Conservation (phyloP, 1,284 basidiomycete genomes). For the Ceratobasidium sp. region DNA sequence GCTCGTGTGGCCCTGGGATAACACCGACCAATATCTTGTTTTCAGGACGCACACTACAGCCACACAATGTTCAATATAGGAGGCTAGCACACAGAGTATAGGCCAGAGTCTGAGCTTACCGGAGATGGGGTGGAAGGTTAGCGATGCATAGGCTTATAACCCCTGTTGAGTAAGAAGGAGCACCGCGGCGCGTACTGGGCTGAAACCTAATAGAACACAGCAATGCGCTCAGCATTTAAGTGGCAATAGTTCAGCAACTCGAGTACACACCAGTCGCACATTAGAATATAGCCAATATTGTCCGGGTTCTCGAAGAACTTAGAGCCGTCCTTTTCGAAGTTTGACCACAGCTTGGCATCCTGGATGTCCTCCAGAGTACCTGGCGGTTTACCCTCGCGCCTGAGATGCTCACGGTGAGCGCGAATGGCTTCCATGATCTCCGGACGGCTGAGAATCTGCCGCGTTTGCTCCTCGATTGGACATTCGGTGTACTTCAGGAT, state of each 20-base stretch:
- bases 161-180: not conserved
- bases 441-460: not conserved
- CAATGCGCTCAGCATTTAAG: no score
- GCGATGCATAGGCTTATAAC: slow-evolving; percentile 10
- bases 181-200: not conserved
- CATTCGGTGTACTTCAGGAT: not conserved
- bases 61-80: no score
- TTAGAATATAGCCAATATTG: slow-evolving; percentile 8
- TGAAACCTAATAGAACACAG: no score
- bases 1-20: slow-evolving; percentile 3
- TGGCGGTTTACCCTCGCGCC: not conserved
- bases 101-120: not conserved
- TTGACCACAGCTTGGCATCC: not conserved
- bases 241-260: no score
- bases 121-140: slow-evolving; percentile 15
- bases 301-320: not conserved
- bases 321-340: not conserved
- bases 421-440: not conserved
- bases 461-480: not conserved
- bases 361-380: slow-evolving; percentile 5
- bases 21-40: slow-evolving; percentile 21
- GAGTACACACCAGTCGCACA: slow-evolving; percentile 13
- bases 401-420: not conserved
- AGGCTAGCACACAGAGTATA: no score
- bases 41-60: not conserved